Conservation (phyloP, 805 yeast species). For the Candida tibetensis region DNA sequence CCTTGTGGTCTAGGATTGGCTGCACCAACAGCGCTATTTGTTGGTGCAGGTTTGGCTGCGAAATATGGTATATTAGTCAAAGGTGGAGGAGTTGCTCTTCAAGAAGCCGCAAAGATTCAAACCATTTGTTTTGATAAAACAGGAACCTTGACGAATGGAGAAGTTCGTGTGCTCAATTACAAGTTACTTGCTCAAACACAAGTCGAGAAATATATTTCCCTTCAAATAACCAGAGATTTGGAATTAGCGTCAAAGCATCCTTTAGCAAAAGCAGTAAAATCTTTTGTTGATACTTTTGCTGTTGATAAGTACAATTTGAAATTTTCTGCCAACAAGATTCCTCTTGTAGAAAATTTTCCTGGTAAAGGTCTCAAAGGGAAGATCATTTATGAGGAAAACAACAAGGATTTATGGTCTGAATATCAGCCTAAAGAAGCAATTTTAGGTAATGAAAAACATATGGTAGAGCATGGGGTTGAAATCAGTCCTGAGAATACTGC, state of each 20-base stretch:
- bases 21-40: slow-evolving; percentile 80
- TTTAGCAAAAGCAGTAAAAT: slow-evolving; percentile 55
- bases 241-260: slow-evolving; percentile 71
- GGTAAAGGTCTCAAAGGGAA: slow-evolving; percentile 60
- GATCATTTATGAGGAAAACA: slow-evolving; percentile 22
- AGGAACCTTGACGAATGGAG: slow-evolving; percentile 73
- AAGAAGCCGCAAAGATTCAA: slow-evolving; percentile 64
- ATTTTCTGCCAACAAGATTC: slow-evolving; percentile 36
- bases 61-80: slow-evolving; percentile 70
- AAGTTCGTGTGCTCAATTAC: slow-evolving; percentile 53
- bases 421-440: slow-evolving; percentile 36
- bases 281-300: slow-evolving; percentile 32
- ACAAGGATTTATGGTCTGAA: slow-evolving; percentile 30
- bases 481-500: slow-evolving; percentile 34
- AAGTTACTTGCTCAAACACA: slow-evolving; percentile 20
- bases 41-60: slow-evolving; percentile 78
- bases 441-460: slow-evolving; percentile 61
- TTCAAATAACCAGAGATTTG: slow-evolving; percentile 55
- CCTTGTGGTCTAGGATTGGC: slow-evolving; percentile 86
- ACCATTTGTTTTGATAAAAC: slow-evolving; percentile 76
- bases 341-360: slow-evolving; percentile 50
- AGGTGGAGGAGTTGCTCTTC: slow-evolving; percentile 83
- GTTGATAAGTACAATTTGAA: slow-evolving; percentile 16
- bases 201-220: slow-evolving; percentile 20
- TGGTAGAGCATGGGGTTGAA: slow-evolving; percentile 45